Percentiles rank a stretch among this genome's conserved stretches.
Evolutionary conservation across 768 basidiomycete genomes (phyloP).

Genomic region (Auricularia auricula-judae): DNA sequence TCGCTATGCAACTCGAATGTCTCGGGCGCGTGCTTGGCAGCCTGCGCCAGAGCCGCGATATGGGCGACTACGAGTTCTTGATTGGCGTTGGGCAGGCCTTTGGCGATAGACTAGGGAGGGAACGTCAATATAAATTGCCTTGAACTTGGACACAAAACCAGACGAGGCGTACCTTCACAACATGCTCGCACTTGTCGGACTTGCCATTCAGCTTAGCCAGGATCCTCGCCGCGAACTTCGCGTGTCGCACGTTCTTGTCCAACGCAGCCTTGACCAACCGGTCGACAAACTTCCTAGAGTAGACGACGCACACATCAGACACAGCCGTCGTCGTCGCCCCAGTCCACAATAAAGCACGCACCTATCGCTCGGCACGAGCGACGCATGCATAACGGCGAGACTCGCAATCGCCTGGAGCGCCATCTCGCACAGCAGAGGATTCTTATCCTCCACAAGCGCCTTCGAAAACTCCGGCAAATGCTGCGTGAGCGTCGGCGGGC

Average conservation of each 20-base stretch:
- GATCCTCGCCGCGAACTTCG: slow-evolving; percentile 79
- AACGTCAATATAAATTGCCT: neutral
- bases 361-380: slow-evolving; percentile 53
- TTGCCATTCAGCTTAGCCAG: slow-evolving; percentile 44
- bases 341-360: slow-evolving; percentile 25
- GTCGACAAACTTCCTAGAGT: slow-evolving; percentile 53
- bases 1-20: slow-evolving; percentile 75
- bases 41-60: slow-evolving; percentile 60
- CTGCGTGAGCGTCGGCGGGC: slow-evolving; percentile 57
- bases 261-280: slow-evolving; percentile 48
- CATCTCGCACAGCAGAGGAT: slow-evolving; percentile 42
- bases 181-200: slow-evolving; percentile 6
- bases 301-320: no score
- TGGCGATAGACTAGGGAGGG: slow-evolving; percentile 42
- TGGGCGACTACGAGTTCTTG: slow-evolving; percentile 52
- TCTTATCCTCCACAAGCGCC: slow-evolving; percentile 54
- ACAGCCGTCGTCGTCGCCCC: no score
- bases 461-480: slow-evolving; percentile 72
- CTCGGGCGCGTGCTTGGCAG: slow-evolving; percentile 55
- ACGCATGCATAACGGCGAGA: slow-evolving; percentile 46
- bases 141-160: neutral
- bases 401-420: slow-evolving; percentile 70
- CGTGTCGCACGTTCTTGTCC: slow-evolving; percentile 49
- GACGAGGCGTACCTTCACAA: slow-evolving; percentile 48
- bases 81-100: slow-evolving; percentile 33